These are phyloP conservation scores for Saturnispora dispora DNA, from an alignment of 805 yeast genomes.

Conservation along the genomic window DNA sequence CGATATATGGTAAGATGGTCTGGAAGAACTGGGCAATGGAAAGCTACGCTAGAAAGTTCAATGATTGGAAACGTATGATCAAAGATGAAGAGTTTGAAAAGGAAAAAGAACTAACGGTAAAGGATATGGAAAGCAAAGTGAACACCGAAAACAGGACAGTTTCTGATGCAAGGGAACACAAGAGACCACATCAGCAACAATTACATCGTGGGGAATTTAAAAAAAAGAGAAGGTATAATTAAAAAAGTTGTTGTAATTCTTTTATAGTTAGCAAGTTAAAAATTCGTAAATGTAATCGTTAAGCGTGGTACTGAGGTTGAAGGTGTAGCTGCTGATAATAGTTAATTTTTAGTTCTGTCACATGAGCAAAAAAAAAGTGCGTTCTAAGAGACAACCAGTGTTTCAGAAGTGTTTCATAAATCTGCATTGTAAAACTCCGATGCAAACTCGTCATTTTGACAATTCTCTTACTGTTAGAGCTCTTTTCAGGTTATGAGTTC, in stretches of 20 bases:
- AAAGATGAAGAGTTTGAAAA: conserved; percentile 40
- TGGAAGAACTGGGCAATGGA: conserved; percentile 97
- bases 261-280: background rate
- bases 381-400: background rate
- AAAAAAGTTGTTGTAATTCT: background rate
- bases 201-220: conserved; percentile 2
- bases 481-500: background rate
- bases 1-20: conserved; percentile 80
- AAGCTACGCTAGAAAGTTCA: conserved; percentile 57
- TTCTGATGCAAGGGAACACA: background rate
- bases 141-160: background rate
- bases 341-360: background rate
- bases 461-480: background rate
- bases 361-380: background rate
- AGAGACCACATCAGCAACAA: background rate
- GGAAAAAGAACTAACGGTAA: conserved; percentile 6
- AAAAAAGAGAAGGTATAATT: conserved; percentile 1
- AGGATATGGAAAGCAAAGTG: background rate
- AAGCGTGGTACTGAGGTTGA: background rate
- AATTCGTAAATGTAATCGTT: background rate
- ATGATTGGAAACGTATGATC: conserved; percentile 70
- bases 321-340: background rate
- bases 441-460: background rate
- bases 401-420: conserved; percentile 6
- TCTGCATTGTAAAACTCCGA: background rate